Conservation (phyloP, 805 yeast genomes). For the Kazachstania psychrophila region DNA sequence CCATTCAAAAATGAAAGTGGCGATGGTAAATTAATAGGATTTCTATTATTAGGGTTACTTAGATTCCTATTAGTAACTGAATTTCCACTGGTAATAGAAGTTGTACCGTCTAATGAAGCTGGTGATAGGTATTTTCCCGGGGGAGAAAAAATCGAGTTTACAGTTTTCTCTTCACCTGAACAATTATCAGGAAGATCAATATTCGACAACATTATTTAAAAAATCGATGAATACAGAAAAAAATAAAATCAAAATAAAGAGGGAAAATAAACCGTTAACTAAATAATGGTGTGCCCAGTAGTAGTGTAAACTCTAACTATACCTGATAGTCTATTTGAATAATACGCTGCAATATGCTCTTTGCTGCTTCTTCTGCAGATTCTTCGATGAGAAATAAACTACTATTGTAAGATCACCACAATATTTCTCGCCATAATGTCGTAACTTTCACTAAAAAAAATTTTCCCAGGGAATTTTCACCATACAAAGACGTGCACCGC, state of each 20-base stretch:
- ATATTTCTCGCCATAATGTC: not conserved
- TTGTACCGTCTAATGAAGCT: slow-evolving; percentile 14
- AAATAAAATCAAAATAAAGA: not conserved
- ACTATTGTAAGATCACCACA: not conserved
- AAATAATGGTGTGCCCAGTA: too few relatives aligned
- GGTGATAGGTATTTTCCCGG: slow-evolving; percentile 16
- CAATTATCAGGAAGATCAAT: slow-evolving; percentile 1
- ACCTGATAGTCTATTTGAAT: not conserved
- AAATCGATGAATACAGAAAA: not conserved
- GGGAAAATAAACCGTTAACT: not conserved
- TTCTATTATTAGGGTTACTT: not conserved
- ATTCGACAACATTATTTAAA: slow-evolving; percentile 4
- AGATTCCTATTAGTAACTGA: not conserved
- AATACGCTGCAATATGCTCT: not conserved
- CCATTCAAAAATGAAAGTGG: slow-evolving; percentile 8
- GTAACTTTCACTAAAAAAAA: not conserved
- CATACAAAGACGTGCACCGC: slow-evolving; percentile 3
- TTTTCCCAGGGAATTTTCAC: slow-evolving; percentile 6
- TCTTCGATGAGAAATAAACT: not conserved
- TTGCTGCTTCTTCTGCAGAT: not conserved
- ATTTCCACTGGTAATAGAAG: slow-evolving; percentile 9
- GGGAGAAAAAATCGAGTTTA: slow-evolving; percentile 9
- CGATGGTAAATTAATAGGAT: slow-evolving; percentile 3
- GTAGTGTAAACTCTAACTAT: too few relatives aligned
- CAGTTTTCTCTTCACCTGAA: slow-evolving; percentile 4